Evolutionary conservation across 73 alveolate species (phyloP).

Genomic region (Blepharisma japonicum): DNA sequence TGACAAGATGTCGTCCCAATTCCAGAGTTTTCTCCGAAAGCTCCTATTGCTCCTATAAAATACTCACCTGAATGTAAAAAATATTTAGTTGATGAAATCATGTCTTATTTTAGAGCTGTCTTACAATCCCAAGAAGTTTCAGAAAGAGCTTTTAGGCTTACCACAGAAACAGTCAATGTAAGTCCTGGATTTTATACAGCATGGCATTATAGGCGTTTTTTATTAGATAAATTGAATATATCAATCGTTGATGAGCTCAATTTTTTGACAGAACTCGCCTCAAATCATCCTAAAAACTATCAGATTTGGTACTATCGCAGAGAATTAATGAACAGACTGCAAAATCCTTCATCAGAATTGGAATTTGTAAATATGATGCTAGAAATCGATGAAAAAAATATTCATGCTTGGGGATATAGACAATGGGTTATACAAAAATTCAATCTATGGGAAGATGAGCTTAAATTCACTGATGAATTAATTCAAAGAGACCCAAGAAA

Average conservation of each 20-base stretch:
- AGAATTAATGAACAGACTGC: conserved; percentile 40
- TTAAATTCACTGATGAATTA: background rate
- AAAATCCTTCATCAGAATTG: conserved; percentile 36
- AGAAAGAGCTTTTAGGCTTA: conserved; percentile 60
- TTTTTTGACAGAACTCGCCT: conserved; percentile 44
- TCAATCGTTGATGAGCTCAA: conserved; percentile 55
- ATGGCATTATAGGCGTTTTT: conserved; percentile 68
- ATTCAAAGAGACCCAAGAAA: background rate
- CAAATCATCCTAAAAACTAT: conserved; percentile 50
- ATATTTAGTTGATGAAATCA: background rate
- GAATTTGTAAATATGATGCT: conserved; percentile 47
- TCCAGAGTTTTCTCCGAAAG: conserved; percentile 1
- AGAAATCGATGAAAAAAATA: conserved; percentile 38
- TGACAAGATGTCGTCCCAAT: background rate
- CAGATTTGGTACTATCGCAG: conserved; percentile 70
- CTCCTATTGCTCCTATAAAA: background rate
- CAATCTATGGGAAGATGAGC: conserved; percentile 13
- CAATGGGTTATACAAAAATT: conserved; percentile 8
- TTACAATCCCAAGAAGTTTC: conserved; percentile 48
- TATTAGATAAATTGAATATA: conserved; percentile 57
- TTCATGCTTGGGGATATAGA: conserved; percentile 29
- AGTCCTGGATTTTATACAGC: conserved; percentile 73
- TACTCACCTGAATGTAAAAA: background rate
- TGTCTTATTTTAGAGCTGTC: conserved; percentile 34
- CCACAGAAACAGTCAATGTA: conserved; percentile 48